Base-by-base conservation (phyloP, 148 eudicot genomes). In the Amaranthus cruentus region DNA sequence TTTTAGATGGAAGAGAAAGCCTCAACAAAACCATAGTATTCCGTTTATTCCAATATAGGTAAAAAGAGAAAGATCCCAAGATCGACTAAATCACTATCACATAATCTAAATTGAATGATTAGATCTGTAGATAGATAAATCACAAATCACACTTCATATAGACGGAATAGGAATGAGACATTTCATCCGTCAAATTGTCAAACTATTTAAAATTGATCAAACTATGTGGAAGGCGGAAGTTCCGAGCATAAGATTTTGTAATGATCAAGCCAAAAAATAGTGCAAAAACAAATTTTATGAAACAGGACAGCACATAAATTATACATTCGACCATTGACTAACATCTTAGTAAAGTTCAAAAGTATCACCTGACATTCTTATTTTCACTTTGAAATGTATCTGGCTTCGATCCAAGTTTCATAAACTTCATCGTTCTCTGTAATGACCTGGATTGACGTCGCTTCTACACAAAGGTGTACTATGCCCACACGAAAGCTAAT, bases 381-480 rank as follows among this genome's bases (percentile, higher is more conserved):
- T 85, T 91, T 57, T 89, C 93, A 54, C 74, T 83, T 83, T 87
- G 96, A 78, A 93, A 89, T 49, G 85, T 72, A 84, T 93, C 98
- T 4, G 90, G 89, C 79, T 89, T 93, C 60, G 98, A 90, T 81
- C 98, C 98, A 74, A 93, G 94, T 83, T 93, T 93, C 98, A 93
- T 93, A 81, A 93, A 93, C 94, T 93, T 93, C 98, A 93, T 93
- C 79, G 72, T 86, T 68, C 14, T 28, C 59, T 12, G 61, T 70
- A 78, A 84, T 77, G 78, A 76, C 78, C 84, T 76, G 59, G 70
- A 76, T 69, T 77, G 49, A 15, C 71, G 53, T 60, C 51, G 68
- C 73, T 51, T 59, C 48, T 14, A 50, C 78, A 76, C 78, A 58
- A 68, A 77, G 74, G 72, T 60, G 62, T 70, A 51, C 63, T 78